These are phyloP conservation scores for Nyssa sinensis DNA, from an alignment of 148 eudicot genomes.

Conservation along the genomic window DNA sequence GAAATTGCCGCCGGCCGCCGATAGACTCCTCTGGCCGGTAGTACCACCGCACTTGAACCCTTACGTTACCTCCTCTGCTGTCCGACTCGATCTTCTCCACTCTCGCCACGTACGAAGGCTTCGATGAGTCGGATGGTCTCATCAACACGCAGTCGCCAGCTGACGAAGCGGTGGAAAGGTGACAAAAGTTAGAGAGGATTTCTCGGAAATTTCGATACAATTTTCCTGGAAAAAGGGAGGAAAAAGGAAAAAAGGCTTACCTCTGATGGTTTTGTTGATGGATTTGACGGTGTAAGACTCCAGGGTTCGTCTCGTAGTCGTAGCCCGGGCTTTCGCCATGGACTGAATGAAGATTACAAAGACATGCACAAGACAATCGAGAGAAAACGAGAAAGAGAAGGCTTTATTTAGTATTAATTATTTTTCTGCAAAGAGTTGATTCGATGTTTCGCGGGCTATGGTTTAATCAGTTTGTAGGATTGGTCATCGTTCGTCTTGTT, in stretches of 20 bases:
- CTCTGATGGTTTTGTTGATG: slow-evolving; percentile 52
- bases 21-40: slow-evolving; percentile 91
- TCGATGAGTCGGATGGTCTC: slow-evolving; percentile 62
- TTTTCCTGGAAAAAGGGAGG: no score
- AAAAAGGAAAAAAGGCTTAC: slow-evolving; percentile 32
- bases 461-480: background rate
- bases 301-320: slow-evolving; percentile 53
- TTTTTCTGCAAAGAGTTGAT: background rate
- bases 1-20: slow-evolving; percentile 91
- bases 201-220: background rate
- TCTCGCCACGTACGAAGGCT: slow-evolving; percentile 72
- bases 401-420: no score
- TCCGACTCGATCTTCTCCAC: slow-evolving; percentile 65
- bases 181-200: background rate
- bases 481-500: background rate
- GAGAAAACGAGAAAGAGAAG: no score
- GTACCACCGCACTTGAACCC: slow-evolving; percentile 75
- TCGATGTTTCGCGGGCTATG: slow-evolving; percentile 6
- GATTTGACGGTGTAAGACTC: slow-evolving; percentile 65
- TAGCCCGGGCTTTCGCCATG: slow-evolving; percentile 65
- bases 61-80: slow-evolving; percentile 46
- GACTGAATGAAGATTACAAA: slow-evolving; percentile 22
- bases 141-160: slow-evolving; percentile 81
- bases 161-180: slow-evolving; percentile 22
- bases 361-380: slow-evolving; percentile 18